Evolutionary conservation across 768 basidiomycete genomes (phyloP).

Genomic region (Rhizopogon vinicolor): DNA sequence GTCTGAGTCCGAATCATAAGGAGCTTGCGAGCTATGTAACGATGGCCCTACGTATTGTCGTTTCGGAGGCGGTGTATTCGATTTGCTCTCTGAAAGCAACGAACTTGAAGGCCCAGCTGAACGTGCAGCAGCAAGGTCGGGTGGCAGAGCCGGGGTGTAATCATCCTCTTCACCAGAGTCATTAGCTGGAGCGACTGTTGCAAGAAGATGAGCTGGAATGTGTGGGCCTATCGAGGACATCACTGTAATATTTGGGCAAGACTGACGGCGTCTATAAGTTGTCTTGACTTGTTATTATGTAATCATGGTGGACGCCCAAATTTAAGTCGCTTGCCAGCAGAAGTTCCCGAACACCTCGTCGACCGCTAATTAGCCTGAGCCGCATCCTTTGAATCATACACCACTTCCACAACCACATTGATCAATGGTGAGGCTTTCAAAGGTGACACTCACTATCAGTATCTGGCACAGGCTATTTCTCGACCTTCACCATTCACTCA

Average conservation of each 20-base stretch:
- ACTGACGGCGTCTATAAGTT: background rate
- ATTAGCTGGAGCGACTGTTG: constrained; percentile 7
- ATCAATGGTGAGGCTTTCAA: no score
- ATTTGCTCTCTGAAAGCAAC: constrained; percentile 12
- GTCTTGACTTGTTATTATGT: no score
- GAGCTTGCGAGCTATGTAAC: constrained; percentile 36
- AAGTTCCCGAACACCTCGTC: no score
- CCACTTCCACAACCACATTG: no score
- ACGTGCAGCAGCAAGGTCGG: constrained; percentile 52
- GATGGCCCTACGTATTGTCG: constrained; percentile 51
- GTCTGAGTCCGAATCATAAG: constrained; percentile 50
- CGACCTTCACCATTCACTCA: no score
- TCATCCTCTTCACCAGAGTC: constrained; percentile 52
- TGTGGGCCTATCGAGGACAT: constrained; percentile 54
- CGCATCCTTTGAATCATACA: no score
- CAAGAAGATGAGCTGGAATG: constrained; percentile 46
- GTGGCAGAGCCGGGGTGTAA: constrained; percentile 71
- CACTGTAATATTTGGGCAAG: background rate
- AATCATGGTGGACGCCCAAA: no score
- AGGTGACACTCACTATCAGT: no score
- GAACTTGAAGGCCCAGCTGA: constrained; percentile 22
- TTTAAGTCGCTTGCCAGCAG: no score
- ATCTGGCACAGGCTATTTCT: no score
- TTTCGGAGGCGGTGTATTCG: constrained; percentile 16
- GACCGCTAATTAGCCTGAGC: no score